Conservation (phyloP, 257 asterid species). For the Gentiana dahurica region DNA sequence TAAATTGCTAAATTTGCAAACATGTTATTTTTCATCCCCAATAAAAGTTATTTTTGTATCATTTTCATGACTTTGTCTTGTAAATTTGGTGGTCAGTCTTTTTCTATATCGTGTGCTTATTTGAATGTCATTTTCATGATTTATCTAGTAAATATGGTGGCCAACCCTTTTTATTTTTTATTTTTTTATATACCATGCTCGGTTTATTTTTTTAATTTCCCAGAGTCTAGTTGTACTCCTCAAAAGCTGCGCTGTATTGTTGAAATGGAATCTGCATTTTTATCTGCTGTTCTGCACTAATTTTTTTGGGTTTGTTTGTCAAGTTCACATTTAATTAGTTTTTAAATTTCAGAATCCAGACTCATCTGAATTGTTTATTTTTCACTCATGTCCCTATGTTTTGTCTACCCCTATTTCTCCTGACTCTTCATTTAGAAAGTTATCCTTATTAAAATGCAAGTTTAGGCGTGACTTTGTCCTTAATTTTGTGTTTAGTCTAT, state of each 20-base stretch:
- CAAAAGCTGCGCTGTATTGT: conserved; percentile 10
- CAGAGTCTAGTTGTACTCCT: conserved; percentile 20
- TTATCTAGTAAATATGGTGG: conserved; percentile 32
- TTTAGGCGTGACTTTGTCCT: too few species aligned
- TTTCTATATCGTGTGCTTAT: conserved; percentile 6
- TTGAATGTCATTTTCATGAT: conserved; percentile 34
- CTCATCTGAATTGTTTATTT: too few species aligned
- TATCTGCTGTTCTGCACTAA: conserved; percentile 5
- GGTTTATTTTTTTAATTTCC: conserved; percentile 21
- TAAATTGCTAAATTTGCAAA: background rate
- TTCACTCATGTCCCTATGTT: too few species aligned
- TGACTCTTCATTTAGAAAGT: too few species aligned
- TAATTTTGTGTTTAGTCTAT: too few species aligned
- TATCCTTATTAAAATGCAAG: too few species aligned
- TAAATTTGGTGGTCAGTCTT: background rate
- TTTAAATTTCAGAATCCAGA: background rate
- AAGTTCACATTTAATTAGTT: conserved; percentile 2
- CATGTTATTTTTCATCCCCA: background rate
- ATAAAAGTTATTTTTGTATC: background rate
- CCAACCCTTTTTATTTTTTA: conserved; percentile 4
- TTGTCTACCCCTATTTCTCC: too few species aligned
- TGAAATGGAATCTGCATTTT: conserved; percentile 20
- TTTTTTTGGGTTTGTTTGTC: conserved; percentile 5
- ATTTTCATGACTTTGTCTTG: background rate
- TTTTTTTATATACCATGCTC: conserved; percentile 34